phyloP scores from a whole-genome alignment of 805 yeast genomes.

The Cyberlindnera bimundalis region DNA sequence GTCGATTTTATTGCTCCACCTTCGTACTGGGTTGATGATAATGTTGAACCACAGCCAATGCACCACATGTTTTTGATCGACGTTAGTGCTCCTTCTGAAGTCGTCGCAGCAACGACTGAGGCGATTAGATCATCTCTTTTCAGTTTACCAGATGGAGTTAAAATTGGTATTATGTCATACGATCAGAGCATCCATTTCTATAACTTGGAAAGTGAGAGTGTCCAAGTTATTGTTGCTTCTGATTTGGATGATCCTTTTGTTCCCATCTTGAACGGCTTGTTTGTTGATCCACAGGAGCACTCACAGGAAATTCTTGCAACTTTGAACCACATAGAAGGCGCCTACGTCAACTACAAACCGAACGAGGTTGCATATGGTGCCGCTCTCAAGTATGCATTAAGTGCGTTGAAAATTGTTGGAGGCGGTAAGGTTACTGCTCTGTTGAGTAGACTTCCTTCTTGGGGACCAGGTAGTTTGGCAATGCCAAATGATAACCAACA shows the following conservation, averaged over 20 bases:
- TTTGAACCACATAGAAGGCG: conserved; percentile 54
- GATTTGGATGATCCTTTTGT: conserved; percentile 78
- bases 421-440: conserved; percentile 82
- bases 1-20: conserved; percentile 81
- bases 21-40: conserved; percentile 55
- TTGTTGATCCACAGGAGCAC: conserved; percentile 74
- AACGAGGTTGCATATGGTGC: conserved; percentile 73
- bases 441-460: conserved; percentile 66
- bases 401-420: conserved; percentile 59
- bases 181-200: conserved; percentile 72
- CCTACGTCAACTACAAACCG: conserved; percentile 36
- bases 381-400: conserved; percentile 65
- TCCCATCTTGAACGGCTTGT: conserved; percentile 76
- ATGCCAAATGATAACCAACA: conserved; percentile 32
- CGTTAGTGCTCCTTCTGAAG: conserved; percentile 56
- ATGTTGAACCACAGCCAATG: conserved; percentile 42
- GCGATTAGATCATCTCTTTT: conserved; percentile 58
- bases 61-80: conserved; percentile 76
- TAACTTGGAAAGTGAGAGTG: conserved; percentile 54
- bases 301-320: conserved; percentile 62
- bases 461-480: conserved; percentile 74
- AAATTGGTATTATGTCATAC: conserved; percentile 70
- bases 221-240: conserved; percentile 56
- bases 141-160: conserved; percentile 23
- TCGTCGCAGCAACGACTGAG: conserved; percentile 63